Conservation (phyloP, 306 rosid species). For the Sindora glabra region DNA sequence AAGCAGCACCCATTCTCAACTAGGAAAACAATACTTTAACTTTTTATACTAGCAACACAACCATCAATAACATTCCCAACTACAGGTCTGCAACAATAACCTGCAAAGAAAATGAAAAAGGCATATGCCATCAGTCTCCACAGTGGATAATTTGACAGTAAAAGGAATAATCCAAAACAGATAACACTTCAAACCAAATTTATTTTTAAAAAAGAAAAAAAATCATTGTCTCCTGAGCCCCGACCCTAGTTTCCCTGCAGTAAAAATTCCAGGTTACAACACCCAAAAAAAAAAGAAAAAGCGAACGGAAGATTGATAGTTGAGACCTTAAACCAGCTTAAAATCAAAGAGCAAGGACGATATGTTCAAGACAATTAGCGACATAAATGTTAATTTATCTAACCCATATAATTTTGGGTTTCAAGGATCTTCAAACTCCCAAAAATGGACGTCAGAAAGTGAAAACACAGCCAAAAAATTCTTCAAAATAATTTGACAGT, state of each 20-base stretch:
- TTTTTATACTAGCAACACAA: slow-evolving; percentile 10
- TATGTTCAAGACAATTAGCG: not conserved
- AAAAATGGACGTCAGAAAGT: not conserved
- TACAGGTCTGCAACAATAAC: slow-evolving; percentile 7
- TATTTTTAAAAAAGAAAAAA: not conserved
- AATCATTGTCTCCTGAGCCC: not conserved
- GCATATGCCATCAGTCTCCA: slow-evolving; percentile 11
- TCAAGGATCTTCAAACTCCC: not conserved
- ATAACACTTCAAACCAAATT: not conserved
- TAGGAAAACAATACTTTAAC: slow-evolving; percentile 1
- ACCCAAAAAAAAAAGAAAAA: not conserved
- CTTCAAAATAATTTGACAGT: not conserved
- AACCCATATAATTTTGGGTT: not conserved
- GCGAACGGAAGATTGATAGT: not conserved
- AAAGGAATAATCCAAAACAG: not conserved
- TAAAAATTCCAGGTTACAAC: not conserved
- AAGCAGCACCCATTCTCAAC: slow-evolving; percentile 38
- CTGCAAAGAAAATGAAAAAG: not conserved
- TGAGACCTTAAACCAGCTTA: not conserved
- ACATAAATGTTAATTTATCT: not conserved
- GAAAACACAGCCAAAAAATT: not conserved
- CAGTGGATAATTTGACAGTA: not conserved
- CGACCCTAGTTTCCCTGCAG: not conserved
- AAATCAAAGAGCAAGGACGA: not conserved
- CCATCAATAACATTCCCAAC: not conserved